Conservation (phyloP, 768 basidiomycete species). For the Imleria badia region DNA sequence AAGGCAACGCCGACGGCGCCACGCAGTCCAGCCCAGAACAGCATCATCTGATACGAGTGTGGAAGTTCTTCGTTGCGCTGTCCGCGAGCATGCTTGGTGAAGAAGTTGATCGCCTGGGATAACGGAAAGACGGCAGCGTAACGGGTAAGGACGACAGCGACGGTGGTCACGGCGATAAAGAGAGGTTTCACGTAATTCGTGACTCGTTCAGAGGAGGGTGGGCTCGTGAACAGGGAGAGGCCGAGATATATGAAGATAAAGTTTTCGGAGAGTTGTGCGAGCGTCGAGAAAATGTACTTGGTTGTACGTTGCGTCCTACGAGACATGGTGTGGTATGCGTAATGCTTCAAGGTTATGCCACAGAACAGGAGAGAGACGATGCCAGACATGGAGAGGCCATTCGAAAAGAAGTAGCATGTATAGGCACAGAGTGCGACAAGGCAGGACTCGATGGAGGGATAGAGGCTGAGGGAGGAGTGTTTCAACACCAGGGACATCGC, state of each 20-base stretch:
- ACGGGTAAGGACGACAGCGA: conserved; percentile 91
- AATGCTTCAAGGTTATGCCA: conserved; percentile 98
- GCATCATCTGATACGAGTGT: conserved; percentile 99
- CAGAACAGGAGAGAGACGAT: conserved; percentile 98
- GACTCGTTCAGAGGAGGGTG: conserved; percentile 74
- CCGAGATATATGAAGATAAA: conserved; percentile 99
- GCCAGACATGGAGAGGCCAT: conserved; percentile 89
- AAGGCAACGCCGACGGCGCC: conserved; percentile 98
- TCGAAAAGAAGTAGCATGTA: conserved; percentile 99
- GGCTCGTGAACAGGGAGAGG: conserved; percentile 89
- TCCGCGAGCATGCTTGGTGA: conserved; percentile 80
- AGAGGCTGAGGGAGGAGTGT: conserved; percentile 83
- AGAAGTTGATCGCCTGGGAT: conserved; percentile 91
- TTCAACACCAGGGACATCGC: conserved; percentile 91
- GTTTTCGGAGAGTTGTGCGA: conserved; percentile 95
- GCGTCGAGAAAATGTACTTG: conserved; percentile 93
- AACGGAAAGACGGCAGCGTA: conserved; percentile 96
- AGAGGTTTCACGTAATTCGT: conserved; percentile 90
- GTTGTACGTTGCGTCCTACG: conserved; percentile 89
- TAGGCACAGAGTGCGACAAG: conserved; percentile 93
- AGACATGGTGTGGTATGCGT: conserved; percentile 99
- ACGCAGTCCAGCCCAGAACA: conserved; percentile 97
- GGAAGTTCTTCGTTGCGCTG: conserved; percentile 90
- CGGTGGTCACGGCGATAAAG: conserved; percentile 89
- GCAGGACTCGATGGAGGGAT: conserved; percentile 96